A percentile compares a stretch with the other conserved stretches of the same genome.
phyloP scores from a whole-genome alignment of 148 eudicot genomes.

The Linanthus parryae region DNA sequence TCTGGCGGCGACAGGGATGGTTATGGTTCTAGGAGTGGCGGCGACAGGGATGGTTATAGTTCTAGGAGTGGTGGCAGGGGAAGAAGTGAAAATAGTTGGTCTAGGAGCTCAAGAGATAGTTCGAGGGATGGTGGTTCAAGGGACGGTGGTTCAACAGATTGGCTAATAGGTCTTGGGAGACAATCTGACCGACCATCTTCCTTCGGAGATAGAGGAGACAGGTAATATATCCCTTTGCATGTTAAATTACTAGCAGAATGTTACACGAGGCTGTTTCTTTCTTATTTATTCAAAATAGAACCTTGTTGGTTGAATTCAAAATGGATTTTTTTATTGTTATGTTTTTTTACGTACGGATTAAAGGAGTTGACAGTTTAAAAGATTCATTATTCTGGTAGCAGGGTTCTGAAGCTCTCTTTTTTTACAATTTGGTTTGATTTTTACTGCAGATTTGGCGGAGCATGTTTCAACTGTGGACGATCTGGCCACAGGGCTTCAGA shows the following conservation, averaged over 20 bases:
- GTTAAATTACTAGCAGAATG: no score
- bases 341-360: no score
- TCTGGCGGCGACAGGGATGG: slow-evolving; percentile 25
- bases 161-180: slow-evolving; percentile 58
- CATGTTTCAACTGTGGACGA: slow-evolving; percentile 92
- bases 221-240: slow-evolving; percentile 40
- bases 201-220: slow-evolving; percentile 55
- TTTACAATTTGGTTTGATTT: no score
- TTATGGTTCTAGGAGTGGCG: slow-evolving; percentile 37
- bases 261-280: no score
- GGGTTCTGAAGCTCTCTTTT: no score
- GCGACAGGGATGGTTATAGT: slow-evolving; percentile 14
- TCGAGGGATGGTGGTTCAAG: slow-evolving; percentile 35
- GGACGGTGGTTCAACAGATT: slow-evolving; percentile 53
- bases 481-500: slow-evolving; percentile 91
- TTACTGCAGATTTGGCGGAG: slow-evolving; percentile 77
- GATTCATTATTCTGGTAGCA: no score
- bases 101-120: slow-evolving; percentile 44
- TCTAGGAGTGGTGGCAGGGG: slow-evolving; percentile 24
- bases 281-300: no score
- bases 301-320: no score
- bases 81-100: slow-evolving; percentile 44
- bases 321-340: no score
- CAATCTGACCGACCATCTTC: slow-evolving; percentile 50
- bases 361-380: no score